Evolutionary conservation across 1,284 basidiomycete species (phyloP).

Genomic region (Lentinula novae-zelandiae): DNA sequence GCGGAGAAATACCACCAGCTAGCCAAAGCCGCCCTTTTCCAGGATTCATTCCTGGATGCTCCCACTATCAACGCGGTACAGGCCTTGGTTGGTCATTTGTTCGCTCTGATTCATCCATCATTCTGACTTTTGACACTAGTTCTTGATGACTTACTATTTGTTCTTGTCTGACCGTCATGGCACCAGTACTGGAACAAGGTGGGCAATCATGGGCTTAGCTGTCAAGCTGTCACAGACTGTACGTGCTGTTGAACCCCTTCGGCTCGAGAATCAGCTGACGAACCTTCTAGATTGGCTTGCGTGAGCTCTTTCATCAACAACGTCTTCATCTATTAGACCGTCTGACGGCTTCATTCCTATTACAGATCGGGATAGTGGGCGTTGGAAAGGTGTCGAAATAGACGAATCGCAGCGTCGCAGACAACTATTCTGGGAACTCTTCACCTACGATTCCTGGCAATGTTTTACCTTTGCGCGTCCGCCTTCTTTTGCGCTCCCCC

Average conservation of each 20-base stretch:
- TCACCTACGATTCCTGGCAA: conserved; percentile 74
- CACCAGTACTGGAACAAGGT: conserved; percentile 65
- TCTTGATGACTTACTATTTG: conserved; percentile 74
- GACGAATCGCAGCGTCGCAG: conserved; percentile 60
- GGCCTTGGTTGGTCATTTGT: conserved; percentile 47
- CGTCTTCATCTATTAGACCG: not conserved
- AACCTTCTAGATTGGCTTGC: conserved; percentile 60
- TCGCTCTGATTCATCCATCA: conserved; percentile 17
- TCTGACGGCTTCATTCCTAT: not conserved
- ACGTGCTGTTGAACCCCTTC: conserved; percentile 27
- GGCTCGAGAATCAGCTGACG: conserved; percentile 5
- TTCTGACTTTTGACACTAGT: conserved; percentile 34
- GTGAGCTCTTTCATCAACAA: conserved; percentile 38
- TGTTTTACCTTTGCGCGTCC: conserved; percentile 75
- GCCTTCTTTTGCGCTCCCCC: conserved; percentile 65
- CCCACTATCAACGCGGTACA: conserved; percentile 72
- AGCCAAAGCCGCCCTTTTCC: conserved; percentile 68
- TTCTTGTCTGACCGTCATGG: conserved; percentile 74
- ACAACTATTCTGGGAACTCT: conserved; percentile 74
- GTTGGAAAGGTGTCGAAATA: conserved; percentile 56
- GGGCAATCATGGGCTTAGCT: conserved; percentile 75
- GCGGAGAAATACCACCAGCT: conserved; percentile 78
- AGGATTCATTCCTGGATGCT: conserved; percentile 67
- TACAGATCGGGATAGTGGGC: conserved; percentile 67
- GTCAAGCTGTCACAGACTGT: conserved; percentile 77